Evolutionary conservation across 352 stramenopile genomes (phyloP), one percentile per base, ranked within the genome.

Genomic region (Globisporangium camurandrum): DNA sequence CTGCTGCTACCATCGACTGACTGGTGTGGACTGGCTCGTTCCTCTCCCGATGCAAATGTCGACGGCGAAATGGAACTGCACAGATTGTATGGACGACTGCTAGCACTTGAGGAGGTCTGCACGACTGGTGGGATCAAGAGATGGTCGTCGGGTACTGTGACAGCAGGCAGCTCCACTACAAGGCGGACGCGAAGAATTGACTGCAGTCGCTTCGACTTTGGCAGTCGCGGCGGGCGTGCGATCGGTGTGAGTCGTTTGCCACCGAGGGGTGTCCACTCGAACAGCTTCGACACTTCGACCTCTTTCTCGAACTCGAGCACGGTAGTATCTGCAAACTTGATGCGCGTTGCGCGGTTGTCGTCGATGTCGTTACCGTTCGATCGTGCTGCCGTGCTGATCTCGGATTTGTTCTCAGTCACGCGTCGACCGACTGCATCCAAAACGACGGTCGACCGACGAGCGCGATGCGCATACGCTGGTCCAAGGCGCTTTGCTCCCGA

Each of bases 251-350:
- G 9, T 3, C n/a, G 39, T 11, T 24, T n/a, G 2, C 26, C 40
- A 9, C 52, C 44, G 2, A 43, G 28, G 12, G 44, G 44, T 37
- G 27, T 36, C 52, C 52, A 53, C 26, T 16, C n/a, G 6, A 51
- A 20, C 1, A 59, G 52, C 86, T 91, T 38, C 60, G 75, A 30
- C 65, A 73, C 38, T 87, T 93, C 64, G 63, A 93, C 59, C 55
- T 71, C 43, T 28, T 85, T 20, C 65, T 88, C 30, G 54, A 93
- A 16, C 55, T 93, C 22, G 22, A 78, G 40, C 28, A 44, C 24
- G 42, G 51, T 39, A 46, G 64, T 5, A 14, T 48, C 36, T 4
- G 17, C 36, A 12, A 59, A 59, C 12, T 20, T 20, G 39, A 59
- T 47, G 24, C 61, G 65, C 12, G 61, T 60, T 14, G n/a, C 12